phyloP scores from a whole-genome alignment of 1,284 basidiomycete species.

The Apiotrichum gamsii region DNA sequence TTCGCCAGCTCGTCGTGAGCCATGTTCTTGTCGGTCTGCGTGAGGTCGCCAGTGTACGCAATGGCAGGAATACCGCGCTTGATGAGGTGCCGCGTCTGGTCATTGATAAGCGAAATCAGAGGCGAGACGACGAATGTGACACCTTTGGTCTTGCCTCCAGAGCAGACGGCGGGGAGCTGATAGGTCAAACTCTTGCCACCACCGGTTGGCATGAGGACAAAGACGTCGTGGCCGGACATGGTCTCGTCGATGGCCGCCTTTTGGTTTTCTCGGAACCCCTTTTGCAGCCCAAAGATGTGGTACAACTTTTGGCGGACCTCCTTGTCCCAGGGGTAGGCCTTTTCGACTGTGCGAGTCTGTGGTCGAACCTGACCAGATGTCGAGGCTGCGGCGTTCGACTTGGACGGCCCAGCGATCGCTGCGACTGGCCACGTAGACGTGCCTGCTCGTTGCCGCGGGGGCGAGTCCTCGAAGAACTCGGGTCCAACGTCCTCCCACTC shows the following conservation, averaged over 20 bases:
- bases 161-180: conserved; percentile 79
- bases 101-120: conserved; percentile 80
- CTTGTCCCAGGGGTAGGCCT: conserved; percentile 49
- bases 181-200: conserved; percentile 88
- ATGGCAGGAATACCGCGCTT: conserved; percentile 65
- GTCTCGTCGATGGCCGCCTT: conserved; percentile 75
- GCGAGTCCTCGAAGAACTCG: conserved; percentile 26
- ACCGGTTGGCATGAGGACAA: conserved; percentile 95
- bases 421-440: no score
- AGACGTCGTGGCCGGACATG: conserved; percentile 75
- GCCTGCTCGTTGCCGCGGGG: no score
- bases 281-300: conserved; percentile 60
- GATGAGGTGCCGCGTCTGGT: conserved; percentile 73
- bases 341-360: conserved; percentile 16
- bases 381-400: no score
- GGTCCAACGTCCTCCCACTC: conserved; percentile 25
- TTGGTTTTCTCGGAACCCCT: conserved; percentile 80
- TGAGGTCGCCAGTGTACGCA: conserved; percentile 62
- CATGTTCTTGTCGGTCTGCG: conserved; percentile 40
- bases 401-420: no score
- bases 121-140: conserved; percentile 89
- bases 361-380: no score
- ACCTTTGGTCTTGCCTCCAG: conserved; percentile 63
- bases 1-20: conserved; percentile 51
- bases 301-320: conserved; percentile 63